A percentile compares a stretch with the other conserved stretches of the same genome.
Evolutionary conservation across 352 stramenopile species (phyloP).

Genomic region (Pelagophyceae sp.): DNA sequence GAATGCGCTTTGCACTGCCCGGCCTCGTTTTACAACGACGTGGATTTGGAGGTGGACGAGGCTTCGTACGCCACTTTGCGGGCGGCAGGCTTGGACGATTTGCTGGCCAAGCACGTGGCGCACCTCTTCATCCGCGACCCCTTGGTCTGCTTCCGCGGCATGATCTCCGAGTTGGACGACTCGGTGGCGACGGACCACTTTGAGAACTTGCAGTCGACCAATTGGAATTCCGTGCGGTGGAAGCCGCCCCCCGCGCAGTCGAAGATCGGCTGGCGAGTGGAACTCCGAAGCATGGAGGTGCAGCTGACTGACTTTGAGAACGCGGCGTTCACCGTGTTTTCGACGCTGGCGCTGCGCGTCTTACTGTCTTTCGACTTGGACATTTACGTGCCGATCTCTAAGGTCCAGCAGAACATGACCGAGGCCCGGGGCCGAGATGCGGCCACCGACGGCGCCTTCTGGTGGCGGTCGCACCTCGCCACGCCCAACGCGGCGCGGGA

Average conservation of each 20-base stretch:
- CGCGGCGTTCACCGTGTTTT: conserved; percentile 96
- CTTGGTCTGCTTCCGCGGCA: conserved; percentile 75
- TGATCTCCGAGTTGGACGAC: conserved; percentile 69
- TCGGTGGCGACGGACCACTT: conserved; percentile 83
- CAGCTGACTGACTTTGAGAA: conserved; percentile 99
- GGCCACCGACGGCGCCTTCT: conserved; percentile 88
- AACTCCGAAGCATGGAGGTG: conserved; percentile 98
- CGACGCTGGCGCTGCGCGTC: conserved; percentile 89
- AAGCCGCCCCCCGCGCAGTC: conserved; percentile 90
- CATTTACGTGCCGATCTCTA: conserved; percentile 96
- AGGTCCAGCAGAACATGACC: conserved; percentile 98
- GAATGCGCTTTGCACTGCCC: conserved; percentile 43
- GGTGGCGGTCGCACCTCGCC: conserved; percentile 88
- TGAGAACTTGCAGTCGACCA: conserved; percentile 99
- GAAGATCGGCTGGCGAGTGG: conserved; percentile 68
- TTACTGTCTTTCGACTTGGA: conserved; percentile 99
- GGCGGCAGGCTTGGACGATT: conserved; percentile 79
- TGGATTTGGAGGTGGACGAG: conserved; percentile 87
- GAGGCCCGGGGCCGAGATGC: conserved; percentile 88
- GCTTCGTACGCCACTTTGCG: conserved; percentile 76
- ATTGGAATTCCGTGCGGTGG: conserved; percentile 99
- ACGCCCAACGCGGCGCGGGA: conserved; percentile 40
- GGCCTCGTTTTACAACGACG: conserved; percentile 79
- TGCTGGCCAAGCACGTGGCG: conserved; percentile 91
- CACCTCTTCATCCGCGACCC: conserved; percentile 98